Evolutionary conservation across 148 eudicot species (phyloP).

Genomic region (Pharnaceum exiguum): DNA sequence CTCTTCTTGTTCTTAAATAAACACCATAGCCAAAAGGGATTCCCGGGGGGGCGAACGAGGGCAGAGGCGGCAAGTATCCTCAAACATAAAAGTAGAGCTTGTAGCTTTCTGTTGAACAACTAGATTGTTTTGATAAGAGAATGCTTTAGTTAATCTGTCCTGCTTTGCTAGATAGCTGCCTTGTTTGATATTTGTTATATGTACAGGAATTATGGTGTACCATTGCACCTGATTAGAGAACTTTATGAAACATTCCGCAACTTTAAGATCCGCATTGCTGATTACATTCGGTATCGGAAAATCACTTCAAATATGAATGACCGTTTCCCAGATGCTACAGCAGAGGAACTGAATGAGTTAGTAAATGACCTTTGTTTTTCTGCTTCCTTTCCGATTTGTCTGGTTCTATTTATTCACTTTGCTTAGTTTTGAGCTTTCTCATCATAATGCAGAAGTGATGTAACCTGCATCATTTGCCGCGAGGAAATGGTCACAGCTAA

Average conservation of each 20-base stretch:
- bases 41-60: too few species aligned
- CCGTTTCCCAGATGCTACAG: conserved; percentile 97
- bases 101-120: too few species aligned
- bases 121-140: too few species aligned
- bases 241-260: conserved; percentile 96
- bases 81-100: too few species aligned
- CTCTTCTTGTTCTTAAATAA: too few species aligned
- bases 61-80: too few species aligned
- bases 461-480: conserved; percentile 94
- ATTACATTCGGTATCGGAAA: conserved; percentile 91
- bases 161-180: too few species aligned
- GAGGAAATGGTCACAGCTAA: conserved; percentile 99
- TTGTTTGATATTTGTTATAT: conserved; percentile 12
- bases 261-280: conserved; percentile 92
- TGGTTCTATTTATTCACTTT: background rate
- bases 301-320: conserved; percentile 99
- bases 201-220: conserved; percentile 91
- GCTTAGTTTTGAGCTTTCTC: conserved; percentile 14
- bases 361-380: conserved; percentile 18
- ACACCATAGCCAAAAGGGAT: too few species aligned
- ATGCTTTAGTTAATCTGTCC: too few species aligned
- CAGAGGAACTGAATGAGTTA: conserved; percentile 78
- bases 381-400: background rate
- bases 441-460: conserved; percentile 69
- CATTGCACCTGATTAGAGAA: conserved; percentile 93